Evolutionary conservation across 208 protist species (phyloP).

Genomic region (Acanthamoeba lenticulata): DNA sequence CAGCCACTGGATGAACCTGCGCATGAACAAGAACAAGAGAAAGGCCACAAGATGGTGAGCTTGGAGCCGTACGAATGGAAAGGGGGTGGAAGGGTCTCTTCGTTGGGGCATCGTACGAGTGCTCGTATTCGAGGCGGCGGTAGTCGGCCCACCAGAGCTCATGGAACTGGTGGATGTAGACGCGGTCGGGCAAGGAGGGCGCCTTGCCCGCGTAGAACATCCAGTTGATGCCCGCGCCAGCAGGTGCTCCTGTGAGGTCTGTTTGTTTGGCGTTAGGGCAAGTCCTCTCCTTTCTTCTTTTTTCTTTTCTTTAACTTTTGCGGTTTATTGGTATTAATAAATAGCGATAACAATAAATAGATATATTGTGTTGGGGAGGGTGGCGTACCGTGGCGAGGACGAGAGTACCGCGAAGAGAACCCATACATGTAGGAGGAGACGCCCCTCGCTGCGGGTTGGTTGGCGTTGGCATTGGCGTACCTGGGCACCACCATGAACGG

Average conservation of each 20-base stretch:
- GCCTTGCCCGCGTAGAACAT: constrained; percentile 46
- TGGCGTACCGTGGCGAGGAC: no score
- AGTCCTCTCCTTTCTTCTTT: not conserved
- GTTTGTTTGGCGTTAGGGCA: not conserved
- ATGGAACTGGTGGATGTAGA: constrained; percentile 46
- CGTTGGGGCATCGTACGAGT: not conserved
- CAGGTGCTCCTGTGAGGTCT: not conserved
- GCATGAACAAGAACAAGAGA: not conserved
- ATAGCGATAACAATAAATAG: no score
- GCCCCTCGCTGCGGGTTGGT: no score
- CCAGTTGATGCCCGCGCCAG: constrained; percentile 32
- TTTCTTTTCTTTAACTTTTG: no score
- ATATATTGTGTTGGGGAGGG: no score
- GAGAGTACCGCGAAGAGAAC: no score
- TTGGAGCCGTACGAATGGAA: not conserved
- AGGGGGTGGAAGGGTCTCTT: not conserved
- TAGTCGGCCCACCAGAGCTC: constrained; percentile 35
- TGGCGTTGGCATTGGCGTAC: no score
- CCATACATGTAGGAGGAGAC: no score
- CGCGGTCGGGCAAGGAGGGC: not conserved
- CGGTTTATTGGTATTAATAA: no score
- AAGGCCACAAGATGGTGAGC: not conserved
- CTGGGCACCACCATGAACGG: no score
- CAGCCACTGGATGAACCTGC: constrained; percentile 59
- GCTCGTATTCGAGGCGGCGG: constrained; percentile 41